A percentile compares a stretch with the other conserved stretches of the same genome.
These are phyloP conservation scores for Solanum aculeatissimum DNA, from an alignment of 305 asterid genomes.

Conservation along the genomic window DNA sequence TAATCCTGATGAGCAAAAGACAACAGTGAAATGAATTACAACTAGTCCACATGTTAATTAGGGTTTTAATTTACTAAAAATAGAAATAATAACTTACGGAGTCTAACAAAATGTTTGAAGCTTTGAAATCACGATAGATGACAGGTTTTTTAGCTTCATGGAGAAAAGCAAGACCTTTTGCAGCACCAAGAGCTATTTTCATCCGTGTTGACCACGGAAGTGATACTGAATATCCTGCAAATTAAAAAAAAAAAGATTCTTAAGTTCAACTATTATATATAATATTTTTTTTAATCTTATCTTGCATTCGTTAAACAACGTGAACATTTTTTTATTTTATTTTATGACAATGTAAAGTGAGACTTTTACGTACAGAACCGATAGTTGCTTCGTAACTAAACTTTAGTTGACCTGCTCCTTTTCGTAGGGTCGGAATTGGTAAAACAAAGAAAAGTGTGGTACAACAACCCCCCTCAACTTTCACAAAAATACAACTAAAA, in stretches of 20 bases:
- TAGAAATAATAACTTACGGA: constrained; percentile 27
- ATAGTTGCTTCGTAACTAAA: not conserved
- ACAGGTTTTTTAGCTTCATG: constrained; percentile 83
- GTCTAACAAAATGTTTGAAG: constrained; percentile 69
- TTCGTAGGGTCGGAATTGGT: not conserved
- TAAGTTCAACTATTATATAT: not conserved
- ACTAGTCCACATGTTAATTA: not conserved
- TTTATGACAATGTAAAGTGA: not conserved
- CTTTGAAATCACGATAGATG: constrained; percentile 79
- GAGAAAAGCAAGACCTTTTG: constrained; percentile 78
- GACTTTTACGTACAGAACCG: not conserved
- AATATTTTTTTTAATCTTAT: not conserved
- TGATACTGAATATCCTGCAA: constrained; percentile 61
- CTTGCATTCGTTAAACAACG: not conserved
- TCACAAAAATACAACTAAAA: not conserved
- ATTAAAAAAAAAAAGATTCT: not conserved
- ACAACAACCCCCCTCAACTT: not conserved
- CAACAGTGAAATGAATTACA: not conserved
- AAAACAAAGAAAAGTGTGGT: not conserved
- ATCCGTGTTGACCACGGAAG: constrained; percentile 86
- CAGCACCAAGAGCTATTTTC: constrained; percentile 86
- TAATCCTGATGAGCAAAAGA: constrained; percentile 37
- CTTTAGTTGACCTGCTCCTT: not conserved
- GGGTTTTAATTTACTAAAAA: not conserved
- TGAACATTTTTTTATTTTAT: not conserved